Evolutionary conservation across 129 eudicot species (phyloP).

Genomic region (Solidago caesia): DNA sequence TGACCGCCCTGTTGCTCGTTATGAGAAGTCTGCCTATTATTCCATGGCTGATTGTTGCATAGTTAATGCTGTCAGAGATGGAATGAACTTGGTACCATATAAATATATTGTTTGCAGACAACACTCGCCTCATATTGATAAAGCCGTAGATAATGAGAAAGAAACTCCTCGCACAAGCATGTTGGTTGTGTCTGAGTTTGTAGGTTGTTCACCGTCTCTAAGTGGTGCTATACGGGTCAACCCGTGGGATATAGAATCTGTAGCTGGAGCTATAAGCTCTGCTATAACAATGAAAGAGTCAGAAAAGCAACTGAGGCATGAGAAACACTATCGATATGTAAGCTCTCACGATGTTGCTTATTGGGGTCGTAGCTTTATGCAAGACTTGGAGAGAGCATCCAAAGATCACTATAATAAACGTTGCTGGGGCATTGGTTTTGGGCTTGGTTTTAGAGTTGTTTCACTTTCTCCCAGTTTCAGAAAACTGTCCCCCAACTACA

Average conservation of each 20-base stretch:
- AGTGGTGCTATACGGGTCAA: conserved; percentile 95
- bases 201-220: conserved; percentile 87
- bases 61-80: conserved; percentile 87
- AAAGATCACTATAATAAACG: conserved; percentile 60
- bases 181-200: conserved; percentile 81
- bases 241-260: conserved; percentile 86
- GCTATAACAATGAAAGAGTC: conserved; percentile 60
- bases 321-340: conserved; percentile 72
- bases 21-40: conserved; percentile 81
- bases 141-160: conserved; percentile 32
- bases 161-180: conserved; percentile 61
- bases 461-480: conserved; percentile 70
- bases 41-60: conserved; percentile 79
- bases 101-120: conserved; percentile 82
- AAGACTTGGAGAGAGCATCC: conserved; percentile 70
- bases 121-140: conserved; percentile 50
- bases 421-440: conserved; percentile 85
- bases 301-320: conserved; percentile 67
- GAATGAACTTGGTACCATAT: conserved; percentile 84
- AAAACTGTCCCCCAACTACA: conserved; percentile 51
- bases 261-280: conserved; percentile 61
- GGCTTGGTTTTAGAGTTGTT: conserved; percentile 65
- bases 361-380: conserved; percentile 81
- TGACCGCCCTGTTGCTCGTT: conserved; percentile 67
- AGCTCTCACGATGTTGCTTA: conserved; percentile 81